Base-by-base conservation (phyloP, 1,284 basidiomycete species). In the Cryptococcus wingfieldii region DNA sequence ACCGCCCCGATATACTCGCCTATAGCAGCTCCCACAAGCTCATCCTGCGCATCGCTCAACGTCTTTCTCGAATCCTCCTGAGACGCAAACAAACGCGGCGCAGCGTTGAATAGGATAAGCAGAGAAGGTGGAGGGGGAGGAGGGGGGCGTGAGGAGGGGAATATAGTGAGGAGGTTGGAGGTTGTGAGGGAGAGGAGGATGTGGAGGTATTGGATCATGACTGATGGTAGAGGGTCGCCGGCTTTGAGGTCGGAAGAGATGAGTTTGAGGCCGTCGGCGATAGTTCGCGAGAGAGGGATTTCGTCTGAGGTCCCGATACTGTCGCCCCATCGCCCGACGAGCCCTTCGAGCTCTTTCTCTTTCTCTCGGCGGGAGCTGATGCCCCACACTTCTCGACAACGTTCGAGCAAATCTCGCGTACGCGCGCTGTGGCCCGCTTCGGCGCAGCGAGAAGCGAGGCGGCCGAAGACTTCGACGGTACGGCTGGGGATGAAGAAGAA, bases 331-430 rank as follows among this genome's bases (percentile, higher is more conserved):
- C 63, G 54, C 9, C 54, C 39, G 9, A 70, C 50, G 1, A 71
- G 38, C 1, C 45, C 60, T 38, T 68, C 70, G 6, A 74, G 51
- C 59, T 74, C 69, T 23, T 64, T 59, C 50, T 74, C 67, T 50
- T 66, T 65, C 47, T 74, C 71, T 0, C 61, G 54, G 3, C 62
- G 45, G 31, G 61, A 61, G 19, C 65, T 59, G 14, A 75, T 66
- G 2, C 67, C 69, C 76, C 76, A 77, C 5, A 76, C 58, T 14
- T 67, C 63, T 25, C 69, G 59, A 48, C 75, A 76, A 14, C 61
- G 56, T n/a, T 71, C 69, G 5, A 76, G 53, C n/a, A 77, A 57
- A 49, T 70, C 69, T 5, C 62, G 28, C 1, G 68, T 68, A n/a
- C 60, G 54, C 6, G 61, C 46, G 9, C 48, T 57, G 27, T 61